Base-by-base conservation (phyloP, 2,329 filamentous ascomycete genomes). In the Colletotrichum tropicale region DNA sequence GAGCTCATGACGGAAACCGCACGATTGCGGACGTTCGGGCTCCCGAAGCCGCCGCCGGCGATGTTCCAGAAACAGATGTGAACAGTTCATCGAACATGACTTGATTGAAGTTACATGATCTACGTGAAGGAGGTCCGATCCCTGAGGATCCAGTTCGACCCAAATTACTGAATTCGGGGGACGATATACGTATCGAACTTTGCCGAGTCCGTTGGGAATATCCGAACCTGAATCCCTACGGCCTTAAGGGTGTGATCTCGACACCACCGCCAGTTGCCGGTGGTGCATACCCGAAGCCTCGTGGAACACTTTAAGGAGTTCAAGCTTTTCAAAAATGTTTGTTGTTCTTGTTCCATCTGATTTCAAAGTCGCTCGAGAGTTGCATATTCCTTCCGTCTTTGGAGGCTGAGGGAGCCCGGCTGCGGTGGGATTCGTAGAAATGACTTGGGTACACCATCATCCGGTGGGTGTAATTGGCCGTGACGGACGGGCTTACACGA, bases 241-340 rank as follows among this genome's bases (percentile, higher is more conserved):
- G 43, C 24, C 21, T 32, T 24, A 30, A 58, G 16, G 18, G 84
- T 3, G 78, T 52, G n/a, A 32, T n/a, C 32, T 62, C n/a, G 26
- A n/a, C 21, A 34, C 36, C 24, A 48, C 56, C 56, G 26, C 58
- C 12, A 21, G 15, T 32, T 34, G 7, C 10, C 58, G 58, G n/a
- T 32, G 55, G 67, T 32, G n/a, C 16, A 6, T 10, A 52, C 7
- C 34, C 18, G 36, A 24, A n/a, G 36, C 38, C 26, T 26, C 26
- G 3, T 36, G 48, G 30, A 38, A 26, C 56, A 43, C 67, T 38
- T 34, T 18, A 26, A 43, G 52, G 24, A 34, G 5, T 26, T 32
- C 24, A 21, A 52, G 26, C 64, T 66, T 66, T 30, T 38, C 15
- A 1, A 60, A 28, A 36, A 36, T 16, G 43, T 52, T 52, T 52